Conservation (phyloP, 169 alveolate genomes). For the Cryptosporidium ryanae region DNA sequence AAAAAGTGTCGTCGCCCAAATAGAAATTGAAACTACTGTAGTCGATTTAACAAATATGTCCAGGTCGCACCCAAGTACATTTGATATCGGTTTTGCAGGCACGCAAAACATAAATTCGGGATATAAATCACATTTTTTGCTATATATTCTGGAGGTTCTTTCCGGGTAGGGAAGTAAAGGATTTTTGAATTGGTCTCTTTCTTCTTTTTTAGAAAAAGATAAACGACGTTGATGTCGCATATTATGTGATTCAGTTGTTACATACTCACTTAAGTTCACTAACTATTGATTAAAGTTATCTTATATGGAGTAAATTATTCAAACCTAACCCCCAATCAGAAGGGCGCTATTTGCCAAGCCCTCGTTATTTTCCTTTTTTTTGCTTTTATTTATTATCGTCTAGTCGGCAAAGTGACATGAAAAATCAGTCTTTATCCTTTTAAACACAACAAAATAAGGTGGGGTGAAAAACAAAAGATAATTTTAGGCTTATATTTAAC, state of each 20-base stretch:
- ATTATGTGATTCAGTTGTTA: conserved; percentile 11
- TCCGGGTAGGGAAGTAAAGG: conserved; percentile 66
- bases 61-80: conserved; percentile 45
- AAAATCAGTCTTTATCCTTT: background rate
- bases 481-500: background rate
- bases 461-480: background rate
- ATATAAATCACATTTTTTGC: conserved; percentile 23
- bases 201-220: conserved; percentile 30
- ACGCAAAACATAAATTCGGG: conserved; percentile 64
- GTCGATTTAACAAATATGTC: conserved; percentile 46
- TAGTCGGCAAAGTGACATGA: background rate
- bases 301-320: too few species aligned
- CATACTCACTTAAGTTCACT: background rate
- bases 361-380: too few species aligned
- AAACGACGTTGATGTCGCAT: conserved; percentile 75
- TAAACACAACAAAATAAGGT: background rate
- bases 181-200: conserved; percentile 41
- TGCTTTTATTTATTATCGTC: background rate
- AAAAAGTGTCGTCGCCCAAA: conserved; percentile 20
- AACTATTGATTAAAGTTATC: too few species aligned
- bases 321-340: too few species aligned
- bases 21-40: conserved; percentile 20
- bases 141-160: background rate
- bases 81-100: conserved; percentile 57
- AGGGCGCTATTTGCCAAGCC: too few species aligned